Conservation (phyloP, 176 grass and related monocot genomes). For the Areca catechu region DNA sequence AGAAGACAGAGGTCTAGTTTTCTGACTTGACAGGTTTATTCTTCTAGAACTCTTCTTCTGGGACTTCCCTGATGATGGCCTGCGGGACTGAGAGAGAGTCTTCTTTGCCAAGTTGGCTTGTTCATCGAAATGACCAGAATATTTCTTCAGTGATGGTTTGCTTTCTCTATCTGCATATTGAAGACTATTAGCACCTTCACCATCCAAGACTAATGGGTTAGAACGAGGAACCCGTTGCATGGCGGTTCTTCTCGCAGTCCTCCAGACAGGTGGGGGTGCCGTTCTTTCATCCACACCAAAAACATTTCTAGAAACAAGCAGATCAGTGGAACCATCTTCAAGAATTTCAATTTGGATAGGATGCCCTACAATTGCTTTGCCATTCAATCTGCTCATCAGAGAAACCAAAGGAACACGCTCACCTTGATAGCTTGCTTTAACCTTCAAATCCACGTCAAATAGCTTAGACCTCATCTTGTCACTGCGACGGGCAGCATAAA, state of each 20-base stretch:
- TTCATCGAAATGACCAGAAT: constrained; percentile 29
- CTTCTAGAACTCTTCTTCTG: constrained; percentile 72
- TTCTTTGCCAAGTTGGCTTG: constrained; percentile 35
- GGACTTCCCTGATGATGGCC: constrained; percentile 28
- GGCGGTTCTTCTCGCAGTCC: constrained; percentile 77
- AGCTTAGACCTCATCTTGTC: constrained; percentile 36
- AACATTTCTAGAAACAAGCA: constrained; percentile 37
- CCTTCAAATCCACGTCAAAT: constrained; percentile 75
- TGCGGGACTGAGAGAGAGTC: constrained; percentile 20
- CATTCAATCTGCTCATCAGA: constrained; percentile 94
- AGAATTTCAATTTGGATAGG: constrained; percentile 95
- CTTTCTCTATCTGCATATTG: constrained; percentile 37
- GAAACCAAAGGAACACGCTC: constrained; percentile 96
- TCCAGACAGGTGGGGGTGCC: constrained; percentile 61
- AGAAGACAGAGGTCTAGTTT: constrained; percentile 53
- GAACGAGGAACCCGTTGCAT: constrained; percentile 83
- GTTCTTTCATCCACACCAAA: constrained; percentile 41
- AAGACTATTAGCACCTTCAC: constrained; percentile 38
- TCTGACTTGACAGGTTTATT: constrained; percentile 50
- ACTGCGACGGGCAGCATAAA: constrained; percentile 32
- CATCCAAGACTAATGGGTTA: constrained; percentile 44
- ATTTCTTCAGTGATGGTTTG: constrained; percentile 34
- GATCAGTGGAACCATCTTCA: constrained; percentile 59
- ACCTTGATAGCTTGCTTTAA: constrained; percentile 92
- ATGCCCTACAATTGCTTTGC: constrained; percentile 94